Percentiles rank a stretch among this genome's conserved stretches.
These are phyloP conservation scores for Neonectria coccinea DNA, from an alignment of 2,329 filamentous ascomycete genomes.

Conservation along the genomic window DNA sequence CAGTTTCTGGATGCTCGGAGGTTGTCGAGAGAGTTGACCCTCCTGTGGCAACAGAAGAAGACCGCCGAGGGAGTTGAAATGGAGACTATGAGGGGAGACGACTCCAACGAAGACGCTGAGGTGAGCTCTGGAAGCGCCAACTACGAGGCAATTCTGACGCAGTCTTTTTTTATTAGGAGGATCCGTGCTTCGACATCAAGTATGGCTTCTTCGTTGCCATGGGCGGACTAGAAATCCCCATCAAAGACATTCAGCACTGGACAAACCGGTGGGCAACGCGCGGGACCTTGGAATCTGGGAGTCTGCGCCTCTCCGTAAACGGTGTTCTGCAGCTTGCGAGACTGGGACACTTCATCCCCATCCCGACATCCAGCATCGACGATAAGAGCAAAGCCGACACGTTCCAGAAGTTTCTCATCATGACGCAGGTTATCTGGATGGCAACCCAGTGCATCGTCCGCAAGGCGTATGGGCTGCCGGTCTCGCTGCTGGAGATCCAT, in stretches of 20 bases:
- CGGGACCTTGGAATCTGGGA: conserved; percentile 16
- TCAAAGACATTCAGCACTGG: conserved; percentile 26
- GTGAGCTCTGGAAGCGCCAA: neutral
- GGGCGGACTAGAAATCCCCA: conserved; percentile 43
- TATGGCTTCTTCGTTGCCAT: conserved; percentile 49
- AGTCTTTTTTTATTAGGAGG: conserved; percentile 1
- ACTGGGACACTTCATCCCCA: conserved; percentile 19
- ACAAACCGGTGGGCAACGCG: conserved; percentile 18
- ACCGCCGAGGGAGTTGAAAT: conserved; percentile 1
- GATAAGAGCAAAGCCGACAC: conserved; percentile 54
- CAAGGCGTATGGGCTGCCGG: conserved; percentile 46
- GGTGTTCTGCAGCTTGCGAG: conserved; percentile 21
- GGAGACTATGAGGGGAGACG: conserved; percentile 20
- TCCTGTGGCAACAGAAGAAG: conserved; percentile 9
- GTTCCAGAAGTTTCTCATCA: conserved; percentile 51
- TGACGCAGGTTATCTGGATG: conserved; percentile 56
- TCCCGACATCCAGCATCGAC: conserved; percentile 39
- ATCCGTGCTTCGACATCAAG: conserved; percentile 26
- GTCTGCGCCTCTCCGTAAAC: conserved; percentile 19
- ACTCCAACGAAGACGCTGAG: neutral
- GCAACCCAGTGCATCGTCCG: conserved; percentile 50
- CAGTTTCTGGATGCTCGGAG: conserved; percentile 29
- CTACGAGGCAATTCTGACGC: neutral
- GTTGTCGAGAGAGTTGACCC: conserved; percentile 9
- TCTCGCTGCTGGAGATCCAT: conserved; percentile 53